Base-by-base conservation (phyloP, 371 early-diverging fungal species). In the Mucor plumbeus region DNA sequence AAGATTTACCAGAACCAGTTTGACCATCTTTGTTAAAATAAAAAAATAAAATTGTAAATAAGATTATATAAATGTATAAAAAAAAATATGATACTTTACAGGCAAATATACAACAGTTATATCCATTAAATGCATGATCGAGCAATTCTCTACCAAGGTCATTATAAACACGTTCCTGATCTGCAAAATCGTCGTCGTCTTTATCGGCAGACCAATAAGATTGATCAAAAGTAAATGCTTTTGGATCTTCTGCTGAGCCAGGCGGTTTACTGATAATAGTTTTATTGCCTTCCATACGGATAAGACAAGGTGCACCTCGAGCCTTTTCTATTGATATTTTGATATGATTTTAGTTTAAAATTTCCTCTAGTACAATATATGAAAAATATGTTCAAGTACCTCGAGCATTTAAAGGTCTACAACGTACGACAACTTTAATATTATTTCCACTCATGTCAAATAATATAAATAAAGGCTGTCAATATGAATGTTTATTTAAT, bases 31-130 rank as follows among this genome's bases (percentile, higher is more conserved):
- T 15, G 56, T 26, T 26, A 26, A 26, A 31, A 44, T 43, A n/a
- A 39, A 67, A 64, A 54, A 55, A 53, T 21, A 67, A 64, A 54
- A 55, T 31, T 21, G 53, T 53, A 31, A 53, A 21, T 53, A 21
- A 53, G 11, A 13, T 31, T 19, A 39, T 44, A 56, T 10, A 59
- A 31, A 44, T 43, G 11, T 44, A 48, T 36, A n/a, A 44, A 44
- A 41, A 62, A 17, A 69, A 53, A 11, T 14, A 26, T 26, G 53
- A 10, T 26, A 31, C 53, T 76, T 80, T 82, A 90, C 88, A 95
- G 36, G 94, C 95, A 70, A 94, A 90, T 10, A 95, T 91, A 75
- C 92, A 92, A 60, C 91, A 89, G 72, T 94, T 93, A 77, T 94
- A 95, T 15, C 95, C 95, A 40, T 85, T 84, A 61, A 95, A 90